These are phyloP conservation scores for Phyllosticta citriasiana DNA, from an alignment of 2,329 filamentous ascomycete genomes.

Conservation along the genomic window DNA sequence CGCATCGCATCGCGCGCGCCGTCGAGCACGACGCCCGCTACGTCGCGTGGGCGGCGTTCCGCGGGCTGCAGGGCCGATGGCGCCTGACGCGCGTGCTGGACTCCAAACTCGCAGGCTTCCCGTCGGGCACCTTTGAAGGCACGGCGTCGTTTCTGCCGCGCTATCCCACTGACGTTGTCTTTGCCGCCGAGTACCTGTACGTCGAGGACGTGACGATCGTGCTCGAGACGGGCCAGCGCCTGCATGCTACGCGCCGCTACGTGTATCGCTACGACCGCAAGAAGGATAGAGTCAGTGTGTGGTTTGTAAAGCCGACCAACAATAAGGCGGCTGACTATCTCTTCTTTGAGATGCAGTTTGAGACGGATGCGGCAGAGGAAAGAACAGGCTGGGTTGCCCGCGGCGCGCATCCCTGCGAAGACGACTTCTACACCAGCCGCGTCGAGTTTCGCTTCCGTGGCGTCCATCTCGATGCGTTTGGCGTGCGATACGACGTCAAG, in stretches of 20 bases:
- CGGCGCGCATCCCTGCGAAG: conserved; percentile 52
- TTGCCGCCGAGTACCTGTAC: conserved; percentile 52
- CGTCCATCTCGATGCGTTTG: conserved; percentile 19
- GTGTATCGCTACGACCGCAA: conserved; percentile 55
- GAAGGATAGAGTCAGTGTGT: conserved; percentile 52
- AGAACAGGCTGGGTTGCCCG: conserved; percentile 20
- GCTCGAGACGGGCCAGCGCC: conserved; percentile 43
- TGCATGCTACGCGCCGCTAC: conserved; percentile 56
- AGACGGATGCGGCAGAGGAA: conserved; percentile 35
- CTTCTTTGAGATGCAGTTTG: conserved; percentile 59
- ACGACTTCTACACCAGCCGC: conserved; percentile 61
- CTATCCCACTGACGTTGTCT: conserved; percentile 34
- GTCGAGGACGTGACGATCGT: conserved; percentile 56
- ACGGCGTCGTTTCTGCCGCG: conserved; percentile 55
- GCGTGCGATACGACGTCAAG: conserved; percentile 28
- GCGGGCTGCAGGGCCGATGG: conserved; percentile 63
- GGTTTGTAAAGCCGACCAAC: conserved; percentile 57
- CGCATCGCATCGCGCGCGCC: conserved; percentile 29
- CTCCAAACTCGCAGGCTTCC: conserved; percentile 49
- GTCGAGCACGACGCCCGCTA: conserved; percentile 41
- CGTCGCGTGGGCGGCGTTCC: conserved; percentile 57
- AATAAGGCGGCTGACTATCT: conserved; percentile 56
- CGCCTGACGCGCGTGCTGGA: conserved; percentile 47
- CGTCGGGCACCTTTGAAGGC: conserved; percentile 56
- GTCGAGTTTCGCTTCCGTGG: conserved; percentile 48